phyloP scores from a whole-genome alignment of 2,329 filamentous ascomycete genomes.

The Botryotinia calthae region DNA sequence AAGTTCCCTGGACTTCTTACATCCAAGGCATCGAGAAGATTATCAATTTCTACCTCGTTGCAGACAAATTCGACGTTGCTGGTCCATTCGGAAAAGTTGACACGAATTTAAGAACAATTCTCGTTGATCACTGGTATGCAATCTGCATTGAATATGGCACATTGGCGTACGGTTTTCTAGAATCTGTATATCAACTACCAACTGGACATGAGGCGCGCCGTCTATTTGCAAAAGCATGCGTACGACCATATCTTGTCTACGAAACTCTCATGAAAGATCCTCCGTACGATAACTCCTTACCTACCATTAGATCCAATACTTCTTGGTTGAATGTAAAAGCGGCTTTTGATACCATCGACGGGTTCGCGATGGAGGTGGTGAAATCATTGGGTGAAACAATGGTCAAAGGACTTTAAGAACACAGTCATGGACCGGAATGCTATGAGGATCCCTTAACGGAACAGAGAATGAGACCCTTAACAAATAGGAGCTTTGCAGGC shows the following conservation, averaged over 20 bases:
- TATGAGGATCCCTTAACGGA: not conserved
- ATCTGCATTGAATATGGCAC: not conserved
- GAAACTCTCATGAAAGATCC: not conserved
- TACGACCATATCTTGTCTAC: not conserved
- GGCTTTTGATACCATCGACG: not conserved
- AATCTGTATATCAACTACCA: not conserved
- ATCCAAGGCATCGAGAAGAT: not conserved
- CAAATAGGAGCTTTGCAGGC: too few species aligned
- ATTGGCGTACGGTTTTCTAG: not conserved
- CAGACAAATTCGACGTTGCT: not conserved
- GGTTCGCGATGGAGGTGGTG: not conserved
- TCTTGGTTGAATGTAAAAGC: not conserved
- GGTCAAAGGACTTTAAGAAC: accelerated
- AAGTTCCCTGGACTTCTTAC: not conserved
- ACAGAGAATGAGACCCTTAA: too few species aligned
- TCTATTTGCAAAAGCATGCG: not conserved
- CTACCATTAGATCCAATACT: not conserved
- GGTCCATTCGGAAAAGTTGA: not conserved
- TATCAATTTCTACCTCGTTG: not conserved
- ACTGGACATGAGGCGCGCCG: not conserved
- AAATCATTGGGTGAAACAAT: not conserved
- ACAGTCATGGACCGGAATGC: too few species aligned
- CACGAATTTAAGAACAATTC: not conserved
- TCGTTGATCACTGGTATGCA: not conserved
- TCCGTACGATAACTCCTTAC: accelerated